Base-by-base conservation (phyloP, 140 eudicot genomes). In the Oenanthe javanica region DNA sequence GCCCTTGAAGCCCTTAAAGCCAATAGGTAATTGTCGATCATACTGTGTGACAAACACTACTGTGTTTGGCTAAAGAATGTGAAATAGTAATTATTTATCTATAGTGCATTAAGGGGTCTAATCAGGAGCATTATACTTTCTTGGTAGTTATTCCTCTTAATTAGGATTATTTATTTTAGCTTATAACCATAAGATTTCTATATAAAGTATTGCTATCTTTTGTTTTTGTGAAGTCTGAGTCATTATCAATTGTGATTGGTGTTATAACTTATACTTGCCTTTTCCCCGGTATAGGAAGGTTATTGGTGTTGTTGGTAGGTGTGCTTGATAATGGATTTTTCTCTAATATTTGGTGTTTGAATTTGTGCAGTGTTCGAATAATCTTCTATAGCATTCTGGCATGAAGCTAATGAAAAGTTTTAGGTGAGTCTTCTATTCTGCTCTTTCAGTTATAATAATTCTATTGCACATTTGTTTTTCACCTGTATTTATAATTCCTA, bases 361-460 rank as follows among this genome's bases (percentile, higher is more conserved):
- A 38, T 50, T 11, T 69, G 43, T 82, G 85, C 85, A 82, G 85
- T 82, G 81, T 40, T 82, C 85, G 27, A 82, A 16, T 77, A 80
- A 82, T 82, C 72, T 76, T 49, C 49, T 82, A 43, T 77, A 82
- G 73, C 81, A 77, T 82, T 43, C 9, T 66, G 49, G 19, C 18
- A 25, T 42, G 77, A 61, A 8, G 59, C n/a, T 43, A n/a, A 38
- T 82, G 63, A 52, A 64, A 50, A 13, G 15, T 16, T 82, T 52
- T 27, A 46, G 81, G 81, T 82, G 49, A 82, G 78, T 38, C 69
- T 21, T 1, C 57, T n/a, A 38, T 76, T 49, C 13, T 51, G 61
- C 70, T 51, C 47, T 67, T n/a, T 67, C 15, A 15, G 48, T 76
- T 10, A 40, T 51, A 61, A 40, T 51, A 61, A 9, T 49, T 49